These are phyloP conservation scores for Poa pratensis DNA, from an alignment of 176 grass and related monocot genomes.

Conservation along the genomic window DNA sequence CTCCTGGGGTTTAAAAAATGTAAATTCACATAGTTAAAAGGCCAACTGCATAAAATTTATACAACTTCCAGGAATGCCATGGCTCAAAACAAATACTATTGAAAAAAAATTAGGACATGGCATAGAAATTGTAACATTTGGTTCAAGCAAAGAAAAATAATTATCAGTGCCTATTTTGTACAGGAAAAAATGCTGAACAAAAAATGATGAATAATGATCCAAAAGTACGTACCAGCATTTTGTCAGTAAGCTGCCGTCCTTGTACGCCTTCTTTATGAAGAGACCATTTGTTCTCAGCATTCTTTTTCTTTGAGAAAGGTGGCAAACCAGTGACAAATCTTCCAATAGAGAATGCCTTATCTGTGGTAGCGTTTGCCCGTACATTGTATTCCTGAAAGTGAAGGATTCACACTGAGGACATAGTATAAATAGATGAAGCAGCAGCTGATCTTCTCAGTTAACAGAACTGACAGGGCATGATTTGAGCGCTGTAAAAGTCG, in stretches of 20 bases:
- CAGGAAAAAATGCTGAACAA: not conserved
- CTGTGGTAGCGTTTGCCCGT: conserved; percentile 63
- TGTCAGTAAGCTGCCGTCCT: conserved; percentile 77
- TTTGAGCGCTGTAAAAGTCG: not conserved
- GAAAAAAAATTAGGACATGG: not conserved
- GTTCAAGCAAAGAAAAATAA: conserved; percentile 15
- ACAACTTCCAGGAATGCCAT: not conserved
- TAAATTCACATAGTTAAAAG: conserved; percentile 20
- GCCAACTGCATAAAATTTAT: conserved; percentile 10
- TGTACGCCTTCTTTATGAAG: conserved; percentile 94
- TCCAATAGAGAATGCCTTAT: conserved; percentile 85
- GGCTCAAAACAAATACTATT: conserved; percentile 16
- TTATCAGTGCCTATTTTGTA: not conserved
- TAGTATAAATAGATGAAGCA: conserved; percentile 38
- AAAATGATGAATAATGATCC: conserved; percentile 29
- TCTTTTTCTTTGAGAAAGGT: conserved; percentile 91
- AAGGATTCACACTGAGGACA: not conserved
- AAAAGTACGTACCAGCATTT: conserved; percentile 56
- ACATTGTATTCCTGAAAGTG: conserved; percentile 92
- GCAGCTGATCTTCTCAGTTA: conserved; percentile 4
- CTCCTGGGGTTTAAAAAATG: conserved; percentile 59
- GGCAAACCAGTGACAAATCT: conserved; percentile 91
- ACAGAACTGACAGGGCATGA: not conserved
- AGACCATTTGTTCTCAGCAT: conserved; percentile 88
- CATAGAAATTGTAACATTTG: not conserved